phyloP scores from a whole-genome alignment of 2,329 filamentous ascomycete species.

The Nannizziopsis barbatae region DNA sequence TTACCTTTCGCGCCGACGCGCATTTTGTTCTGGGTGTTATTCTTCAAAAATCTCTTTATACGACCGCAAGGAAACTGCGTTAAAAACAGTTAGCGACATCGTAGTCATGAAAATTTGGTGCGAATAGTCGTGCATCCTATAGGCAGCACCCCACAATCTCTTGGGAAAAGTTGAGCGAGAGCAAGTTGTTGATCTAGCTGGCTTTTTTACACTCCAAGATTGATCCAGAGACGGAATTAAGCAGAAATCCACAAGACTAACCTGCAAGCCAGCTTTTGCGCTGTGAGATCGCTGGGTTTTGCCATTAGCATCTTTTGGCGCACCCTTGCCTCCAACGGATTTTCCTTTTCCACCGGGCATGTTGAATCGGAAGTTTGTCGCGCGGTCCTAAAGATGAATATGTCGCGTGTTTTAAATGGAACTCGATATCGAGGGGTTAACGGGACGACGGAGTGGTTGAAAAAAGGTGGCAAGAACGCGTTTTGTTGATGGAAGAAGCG shows the following conservation, averaged over 20 bases:
- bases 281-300: slow-evolving; percentile 92
- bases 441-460: slow-evolving; percentile 14
- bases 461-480: slow-evolving; percentile 19
- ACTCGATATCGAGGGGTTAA: slow-evolving; percentile 21
- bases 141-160: slow-evolving; percentile 7
- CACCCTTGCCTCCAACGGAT: slow-evolving; percentile 80
- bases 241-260: slow-evolving; percentile 42
- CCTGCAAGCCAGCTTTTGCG: slow-evolving; percentile 88
- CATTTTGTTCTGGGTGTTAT: slow-evolving; percentile 99
- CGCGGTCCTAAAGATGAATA: slow-evolving; percentile 18
- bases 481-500: slow-evolving; percentile 34
- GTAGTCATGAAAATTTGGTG: slow-evolving; percentile 2
- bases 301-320: slow-evolving; percentile 68
- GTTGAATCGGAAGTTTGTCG: slow-evolving; percentile 23
- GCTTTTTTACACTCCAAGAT: slow-evolving; percentile 2
- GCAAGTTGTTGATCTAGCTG: slow-evolving; percentile 3
- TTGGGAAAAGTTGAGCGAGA: slow-evolving; percentile 6
- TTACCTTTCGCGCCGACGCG: slow-evolving; percentile 84
- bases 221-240: neutral
- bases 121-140: neutral
- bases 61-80: slow-evolving; percentile 91
- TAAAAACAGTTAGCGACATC: slow-evolving; percentile 23
- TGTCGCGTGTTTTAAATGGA: slow-evolving; percentile 21
- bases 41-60: slow-evolving; percentile 99
- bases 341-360: slow-evolving; percentile 92